phyloP scores from a whole-genome alignment of 495 filamentous ascomycete species.

The Sordaria brevicollis region DNA sequence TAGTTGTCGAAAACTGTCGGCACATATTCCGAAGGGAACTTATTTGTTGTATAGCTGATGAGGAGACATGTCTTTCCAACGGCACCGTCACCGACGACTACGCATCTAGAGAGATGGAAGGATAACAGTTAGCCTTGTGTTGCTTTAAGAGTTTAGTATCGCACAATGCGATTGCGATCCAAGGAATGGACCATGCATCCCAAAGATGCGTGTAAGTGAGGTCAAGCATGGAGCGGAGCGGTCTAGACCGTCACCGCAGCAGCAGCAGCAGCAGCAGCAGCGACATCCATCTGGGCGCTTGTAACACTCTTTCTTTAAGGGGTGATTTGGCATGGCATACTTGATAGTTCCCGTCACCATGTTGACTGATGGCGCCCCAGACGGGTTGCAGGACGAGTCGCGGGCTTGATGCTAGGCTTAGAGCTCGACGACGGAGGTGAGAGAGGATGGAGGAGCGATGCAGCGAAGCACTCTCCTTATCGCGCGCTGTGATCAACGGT shows the following conservation, averaged over 20 bases:
- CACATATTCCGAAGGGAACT: conserved; percentile 99
- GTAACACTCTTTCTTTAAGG: not conserved
- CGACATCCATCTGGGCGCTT: not conserved
- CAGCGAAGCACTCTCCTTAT: conserved; percentile 16
- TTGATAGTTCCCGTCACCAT: conserved; percentile 84
- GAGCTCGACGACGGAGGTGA: conserved; percentile 6
- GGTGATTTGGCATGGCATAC: conserved; percentile 45
- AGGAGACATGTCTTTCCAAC: conserved; percentile 98
- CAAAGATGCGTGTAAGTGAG: not conserved
- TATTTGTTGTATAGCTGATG: conserved; percentile 99
- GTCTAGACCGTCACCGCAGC: not conserved
- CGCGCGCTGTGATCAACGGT: conserved; percentile 13
- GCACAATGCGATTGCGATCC: not conserved
- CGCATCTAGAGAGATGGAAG: conserved; percentile 56
- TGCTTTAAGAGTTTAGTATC: not conserved
- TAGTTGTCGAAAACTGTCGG: conserved; percentile 99
- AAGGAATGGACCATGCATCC: not conserved
- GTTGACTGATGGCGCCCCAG: conserved; percentile 27
- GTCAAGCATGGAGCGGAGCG: not conserved
- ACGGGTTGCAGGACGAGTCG: conserved; percentile 15
- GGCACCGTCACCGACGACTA: conserved; percentile 97
- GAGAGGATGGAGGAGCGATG: conserved; percentile 7
- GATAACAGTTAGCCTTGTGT: conserved; percentile 10
- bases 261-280: not conserved
- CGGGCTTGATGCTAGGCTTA: conserved; percentile 9